Conservation (phyloP, 225 moss, liverwort and hornwort genomes). For the Pseudoscleropodium purum region DNA sequence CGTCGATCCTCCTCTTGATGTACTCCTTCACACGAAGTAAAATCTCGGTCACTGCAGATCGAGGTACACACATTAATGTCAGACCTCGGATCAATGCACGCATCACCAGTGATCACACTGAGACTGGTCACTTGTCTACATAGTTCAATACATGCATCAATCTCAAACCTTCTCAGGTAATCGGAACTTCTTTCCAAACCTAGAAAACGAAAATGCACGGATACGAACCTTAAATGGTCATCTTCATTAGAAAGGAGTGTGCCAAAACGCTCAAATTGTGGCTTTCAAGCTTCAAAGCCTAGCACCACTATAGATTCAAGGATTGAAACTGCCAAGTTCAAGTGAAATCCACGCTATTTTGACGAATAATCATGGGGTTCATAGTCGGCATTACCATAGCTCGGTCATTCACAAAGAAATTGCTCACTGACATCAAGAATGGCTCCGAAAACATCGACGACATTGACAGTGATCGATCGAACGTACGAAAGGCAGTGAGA, state of each 20-base stretch:
- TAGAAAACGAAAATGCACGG: neutral
- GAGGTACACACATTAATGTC: neutral
- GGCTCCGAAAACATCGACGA: neutral
- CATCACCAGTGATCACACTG: neutral
- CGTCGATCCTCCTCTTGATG: constrained; percentile 15
- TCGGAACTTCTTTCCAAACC: neutral
- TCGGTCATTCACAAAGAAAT: neutral
- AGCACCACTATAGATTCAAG: neutral
- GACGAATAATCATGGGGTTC: neutral
- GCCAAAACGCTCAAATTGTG: neutral
- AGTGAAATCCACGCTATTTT: neutral
- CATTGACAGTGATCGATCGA: neutral
- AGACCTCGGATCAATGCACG: neutral
- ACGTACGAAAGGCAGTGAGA: neutral
- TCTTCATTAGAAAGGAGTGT: neutral
- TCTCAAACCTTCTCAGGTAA: neutral
- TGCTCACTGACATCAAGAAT: neutral
- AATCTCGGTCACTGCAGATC: constrained; percentile 7
- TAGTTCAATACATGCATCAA: neutral
- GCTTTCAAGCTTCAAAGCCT: neutral
- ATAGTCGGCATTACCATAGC: neutral
- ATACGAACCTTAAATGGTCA: neutral
- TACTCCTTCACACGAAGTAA: constrained; percentile 3
- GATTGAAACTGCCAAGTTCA: neutral
- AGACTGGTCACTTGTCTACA: neutral